Base-by-base conservation (phyloP, 2,329 filamentous ascomycete genomes). In the Colletotrichum chrysophilum region DNA sequence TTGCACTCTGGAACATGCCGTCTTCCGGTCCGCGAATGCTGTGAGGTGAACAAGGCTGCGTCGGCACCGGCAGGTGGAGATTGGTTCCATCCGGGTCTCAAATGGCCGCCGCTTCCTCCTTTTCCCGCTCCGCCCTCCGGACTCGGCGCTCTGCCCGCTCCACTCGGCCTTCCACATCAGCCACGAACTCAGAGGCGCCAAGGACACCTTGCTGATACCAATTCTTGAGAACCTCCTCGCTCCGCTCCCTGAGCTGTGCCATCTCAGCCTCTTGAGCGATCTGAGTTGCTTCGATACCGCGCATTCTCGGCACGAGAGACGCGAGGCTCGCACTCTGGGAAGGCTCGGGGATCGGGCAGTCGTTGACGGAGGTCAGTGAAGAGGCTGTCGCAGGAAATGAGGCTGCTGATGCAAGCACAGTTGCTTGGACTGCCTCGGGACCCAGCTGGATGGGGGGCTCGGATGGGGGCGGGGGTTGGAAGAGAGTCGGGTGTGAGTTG, bases 141-240 rank as follows among this genome's bases (percentile, higher is more conserved):
- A 96, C 87, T 10, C 87, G 87, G 70, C 91, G 89, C 85, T 97
- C 95, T 9, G 92, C 89, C 76, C 88, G 87, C 83, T 91, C 90
- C 14, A 96, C 83, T 66, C 94, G 88, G 38, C 90, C 89, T 84
- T 97, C 94, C 81, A 93, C 92, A 67, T 93, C 91, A 26, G 93
- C 93, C 86, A 95, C 93, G 74, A 90, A 90, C 78, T 92, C 90
- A 0, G 93, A 93, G 78, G 91, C 91, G 13, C 90, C 89, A 64
- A 98, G 86, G 58, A 97, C 88, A 5, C 92, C 91, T 28, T 91
- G 86, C 82, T 96, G 93, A 84, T 96, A 96, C 93, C 95, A 97
- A 43, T 87, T 84, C 78, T 93, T 89, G 75, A 95, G 84, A 28
- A 90, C 86, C 77, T 83, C 83, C 83, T 92, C 94, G 85, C 90